Evolutionary conservation across 2,329 filamentous ascomycete genomes (phyloP).

Genomic region (Sclerotinia nivalis): DNA sequence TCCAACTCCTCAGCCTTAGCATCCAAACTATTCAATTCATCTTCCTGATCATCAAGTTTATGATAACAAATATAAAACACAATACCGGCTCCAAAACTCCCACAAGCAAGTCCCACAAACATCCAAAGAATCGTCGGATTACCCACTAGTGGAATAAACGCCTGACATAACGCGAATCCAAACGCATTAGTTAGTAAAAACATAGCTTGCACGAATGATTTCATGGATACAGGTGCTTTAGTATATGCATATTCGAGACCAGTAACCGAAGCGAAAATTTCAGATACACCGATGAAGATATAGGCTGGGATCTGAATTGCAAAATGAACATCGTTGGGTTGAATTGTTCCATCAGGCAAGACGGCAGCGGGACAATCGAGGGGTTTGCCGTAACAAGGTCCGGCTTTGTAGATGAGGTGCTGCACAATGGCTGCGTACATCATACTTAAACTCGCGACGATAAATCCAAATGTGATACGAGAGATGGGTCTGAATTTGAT

Average conservation of each 20-base stretch:
- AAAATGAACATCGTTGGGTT: slow-evolving; percentile 34
- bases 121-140: slow-evolving; percentile 48
- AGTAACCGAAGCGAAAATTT: slow-evolving; percentile 59
- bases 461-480: slow-evolving; percentile 63
- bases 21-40: slow-evolving; percentile 34
- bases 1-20: slow-evolving; percentile 31
- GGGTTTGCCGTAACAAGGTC: slow-evolving; percentile 55
- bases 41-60: slow-evolving; percentile 31
- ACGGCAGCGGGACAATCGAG: slow-evolving; percentile 35
- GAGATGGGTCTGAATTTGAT: slow-evolving; percentile 61
- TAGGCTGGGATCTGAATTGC: slow-evolving; percentile 50
- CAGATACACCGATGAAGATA: slow-evolving; percentile 55
- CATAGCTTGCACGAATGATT: slow-evolving; percentile 68
- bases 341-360: background rate
- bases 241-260: slow-evolving; percentile 76
- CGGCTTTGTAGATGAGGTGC: slow-evolving; percentile 58
- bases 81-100: slow-evolving; percentile 25
- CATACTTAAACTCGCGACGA: slow-evolving; percentile 17
- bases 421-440: slow-evolving; percentile 20
- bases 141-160: slow-evolving; percentile 46
- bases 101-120: slow-evolving; percentile 35
- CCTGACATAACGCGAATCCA: slow-evolving; percentile 52
- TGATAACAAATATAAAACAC: slow-evolving; percentile 33
- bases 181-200: slow-evolving; percentile 67
- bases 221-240: slow-evolving; percentile 78